phyloP scores from a whole-genome alignment of 1,284 basidiomycete species.

The Puccinia sorghi region DNA sequence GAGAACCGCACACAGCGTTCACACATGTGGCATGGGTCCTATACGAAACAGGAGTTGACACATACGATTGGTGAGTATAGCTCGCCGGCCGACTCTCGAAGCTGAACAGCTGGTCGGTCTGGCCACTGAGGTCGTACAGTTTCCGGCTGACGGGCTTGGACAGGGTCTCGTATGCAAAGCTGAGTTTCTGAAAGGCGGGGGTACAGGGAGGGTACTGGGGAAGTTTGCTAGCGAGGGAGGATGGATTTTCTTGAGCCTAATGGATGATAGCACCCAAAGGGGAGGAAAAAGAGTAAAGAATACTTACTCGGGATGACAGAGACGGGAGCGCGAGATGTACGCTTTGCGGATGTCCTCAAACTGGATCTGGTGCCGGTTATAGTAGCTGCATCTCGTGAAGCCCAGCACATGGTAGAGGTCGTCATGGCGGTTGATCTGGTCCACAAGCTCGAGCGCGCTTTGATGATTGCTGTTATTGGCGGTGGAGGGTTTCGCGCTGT shows the following conservation, averaged over 20 bases:
- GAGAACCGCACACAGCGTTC: too few species aligned
- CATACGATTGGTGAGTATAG: neutral
- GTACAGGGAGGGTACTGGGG: slow-evolving; percentile 56
- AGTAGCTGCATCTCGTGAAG: neutral
- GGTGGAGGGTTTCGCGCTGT: neutral
- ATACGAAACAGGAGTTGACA: neutral
- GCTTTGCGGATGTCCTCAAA: slow-evolving; percentile 43
- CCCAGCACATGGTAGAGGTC: slow-evolving; percentile 39
- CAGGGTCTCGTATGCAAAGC: slow-evolving; percentile 58
- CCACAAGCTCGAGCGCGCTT: slow-evolving; percentile 19
- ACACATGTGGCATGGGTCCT: too few species aligned
- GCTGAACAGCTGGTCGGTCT: slow-evolving; percentile 26
- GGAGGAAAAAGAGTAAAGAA: neutral
- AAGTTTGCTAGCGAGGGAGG: slow-evolving; percentile 53
- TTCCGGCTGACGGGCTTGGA: slow-evolving; percentile 56
- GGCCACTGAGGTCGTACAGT: slow-evolving; percentile 56
- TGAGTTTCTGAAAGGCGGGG: slow-evolving; percentile 58
- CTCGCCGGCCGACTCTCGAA: slow-evolving; percentile 12
- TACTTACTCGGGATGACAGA: slow-evolving; percentile 46
- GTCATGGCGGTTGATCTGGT: slow-evolving; percentile 38
- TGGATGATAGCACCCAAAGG: neutral
- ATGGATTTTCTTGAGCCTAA: neutral
- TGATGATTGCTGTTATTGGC: neutral
- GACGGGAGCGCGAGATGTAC: slow-evolving; percentile 35
- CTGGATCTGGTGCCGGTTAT: slow-evolving; percentile 21